Evolutionary conservation across 179 eudicot species (phyloP).

Genomic region (Gypsophila paniculata): DNA sequence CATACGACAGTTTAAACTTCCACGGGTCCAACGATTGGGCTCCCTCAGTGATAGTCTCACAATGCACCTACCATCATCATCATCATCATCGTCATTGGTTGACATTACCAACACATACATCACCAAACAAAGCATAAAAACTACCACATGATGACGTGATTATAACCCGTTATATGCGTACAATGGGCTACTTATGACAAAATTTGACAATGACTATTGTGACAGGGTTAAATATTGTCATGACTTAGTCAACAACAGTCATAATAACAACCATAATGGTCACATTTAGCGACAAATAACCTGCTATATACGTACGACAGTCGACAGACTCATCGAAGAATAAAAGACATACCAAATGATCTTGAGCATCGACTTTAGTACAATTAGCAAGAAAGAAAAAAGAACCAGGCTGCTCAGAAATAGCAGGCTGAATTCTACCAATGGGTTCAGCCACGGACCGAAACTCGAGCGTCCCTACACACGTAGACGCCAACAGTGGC

Average conservation of each 20-base stretch:
- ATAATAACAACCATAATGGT: no score
- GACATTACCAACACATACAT: background rate
- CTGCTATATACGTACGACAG: no score
- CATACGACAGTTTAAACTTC: constrained; percentile 74
- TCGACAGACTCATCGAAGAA: no score
- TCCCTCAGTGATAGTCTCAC: constrained; percentile 74
- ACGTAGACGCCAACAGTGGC: constrained; percentile 84
- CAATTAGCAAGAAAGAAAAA: constrained; percentile 77
- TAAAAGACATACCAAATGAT: constrained; percentile 53
- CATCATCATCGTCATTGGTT: background rate
- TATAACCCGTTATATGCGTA: no score
- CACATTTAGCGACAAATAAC: no score
- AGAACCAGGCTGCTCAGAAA: constrained; percentile 74
- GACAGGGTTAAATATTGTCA: no score
- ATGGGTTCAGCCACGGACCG: constrained; percentile 93
- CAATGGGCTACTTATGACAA: no score
- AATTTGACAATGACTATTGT: no score
- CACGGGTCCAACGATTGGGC: constrained; percentile 54
- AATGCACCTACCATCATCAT: constrained; percentile 45
- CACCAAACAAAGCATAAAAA: background rate
- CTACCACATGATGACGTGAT: no score
- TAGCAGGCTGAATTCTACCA: constrained; percentile 80
- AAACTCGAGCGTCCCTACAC: constrained; percentile 92
- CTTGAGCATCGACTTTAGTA: constrained; percentile 44
- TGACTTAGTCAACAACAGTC: no score